A percentile compares a stretch with the other conserved stretches of the same genome.
phyloP scores from a whole-genome alignment of 2,329 filamentous ascomycete species.

The Apiospora pterosperma region DNA sequence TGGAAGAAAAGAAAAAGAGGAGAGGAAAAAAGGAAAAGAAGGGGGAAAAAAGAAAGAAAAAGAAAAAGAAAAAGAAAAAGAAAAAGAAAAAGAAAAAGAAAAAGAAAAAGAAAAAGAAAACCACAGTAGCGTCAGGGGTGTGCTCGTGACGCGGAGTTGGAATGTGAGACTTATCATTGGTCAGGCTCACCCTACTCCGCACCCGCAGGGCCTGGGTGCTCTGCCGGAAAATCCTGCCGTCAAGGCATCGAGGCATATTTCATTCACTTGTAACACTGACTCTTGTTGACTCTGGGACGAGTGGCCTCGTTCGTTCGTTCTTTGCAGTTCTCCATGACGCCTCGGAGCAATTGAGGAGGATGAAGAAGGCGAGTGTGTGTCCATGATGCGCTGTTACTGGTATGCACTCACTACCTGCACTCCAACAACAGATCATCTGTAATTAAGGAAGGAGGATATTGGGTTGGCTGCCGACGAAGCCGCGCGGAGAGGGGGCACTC shows the following conservation, averaged over 20 bases:
- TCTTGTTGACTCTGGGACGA: background rate
- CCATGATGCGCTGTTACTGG: background rate
- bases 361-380: background rate
- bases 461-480: constrained; percentile 4
- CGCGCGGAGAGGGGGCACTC: constrained; percentile 1
- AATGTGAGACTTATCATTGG: background rate
- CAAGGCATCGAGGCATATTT: background rate
- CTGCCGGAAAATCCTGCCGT: background rate
- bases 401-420: background rate
- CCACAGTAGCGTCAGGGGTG: background rate
- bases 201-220: background rate
- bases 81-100: background rate
- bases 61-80: background rate
- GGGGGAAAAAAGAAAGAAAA: background rate
- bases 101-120: background rate
- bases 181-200: background rate
- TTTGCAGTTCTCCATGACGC: background rate
- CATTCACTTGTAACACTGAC: background rate
- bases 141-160: background rate
- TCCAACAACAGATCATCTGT: background rate
- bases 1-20: background rate
- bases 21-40: background rate
- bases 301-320: background rate
- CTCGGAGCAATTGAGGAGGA: background rate
- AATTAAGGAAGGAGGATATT: background rate